Base-by-base conservation (phyloP, 345 rosid genomes). In the Salix arbutifolia region DNA sequence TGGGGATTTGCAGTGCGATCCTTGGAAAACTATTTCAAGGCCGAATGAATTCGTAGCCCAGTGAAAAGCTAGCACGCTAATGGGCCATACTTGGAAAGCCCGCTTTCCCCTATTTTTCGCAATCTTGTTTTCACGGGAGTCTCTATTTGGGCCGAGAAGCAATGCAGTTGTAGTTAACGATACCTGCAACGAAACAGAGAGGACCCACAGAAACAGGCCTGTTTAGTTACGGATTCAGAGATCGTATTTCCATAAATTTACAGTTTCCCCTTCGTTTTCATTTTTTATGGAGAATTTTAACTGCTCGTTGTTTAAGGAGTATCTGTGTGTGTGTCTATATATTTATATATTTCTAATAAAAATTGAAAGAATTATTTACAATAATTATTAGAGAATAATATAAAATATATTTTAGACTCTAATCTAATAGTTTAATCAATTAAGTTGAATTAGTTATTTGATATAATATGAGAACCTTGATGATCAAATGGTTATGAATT, bases 401-500 rank as follows among this genome's bases (percentile, higher is more conserved):
- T 10, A 40, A 40, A 40, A 40, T 11, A 40, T 40, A 10, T 40
- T 9, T 40, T 10, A 1, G 3, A 40, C 1, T 1, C 1, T 10
- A 40, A 40, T 40, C 12, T 40, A 10, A 40, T 40, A 40, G 1
- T 3, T 9, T 40, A 1, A 40, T 11, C 4, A 2, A 40, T 10
- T 40, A 0, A 0, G 14, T 40, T 40, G 0, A 2, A 40, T 40
- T 40, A 0, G 12, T 40, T 40, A 40, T 10, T 40, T 40, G 1
- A 40, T 0, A 40, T 40, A 0, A 2, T 40, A 40, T 40, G 0
- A 10, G 13, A 40, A 0, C 3, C 3, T 2, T 10, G 14, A 40
- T 40, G 0, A 40, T 1, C 1, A 40, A 3, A 0, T 40, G 0
- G 12, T 10, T 3, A 40, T 0, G 1, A 0, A 40, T 40, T 40